Evolutionary conservation across 2,329 filamentous ascomycete genomes (phyloP).

Genomic region (Elsinoe fawcettii): DNA sequence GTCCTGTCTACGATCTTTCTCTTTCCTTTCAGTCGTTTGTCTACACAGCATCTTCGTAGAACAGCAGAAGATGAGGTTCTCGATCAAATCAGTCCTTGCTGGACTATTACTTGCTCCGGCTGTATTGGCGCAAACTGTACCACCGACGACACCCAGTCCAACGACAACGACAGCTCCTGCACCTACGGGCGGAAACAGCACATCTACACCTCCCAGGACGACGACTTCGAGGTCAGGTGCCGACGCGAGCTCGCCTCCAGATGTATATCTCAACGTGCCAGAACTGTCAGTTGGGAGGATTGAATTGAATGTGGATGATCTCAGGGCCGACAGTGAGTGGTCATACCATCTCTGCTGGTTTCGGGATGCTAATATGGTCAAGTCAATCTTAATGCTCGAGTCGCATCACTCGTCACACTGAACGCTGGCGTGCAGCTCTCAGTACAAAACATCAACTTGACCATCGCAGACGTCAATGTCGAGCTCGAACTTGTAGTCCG

Average conservation of each 20-base stretch:
- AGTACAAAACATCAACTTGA: slow-evolving; percentile 50
- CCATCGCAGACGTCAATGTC: slow-evolving; percentile 53
- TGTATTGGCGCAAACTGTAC: slow-evolving; percentile 14
- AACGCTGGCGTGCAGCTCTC: slow-evolving; percentile 44
- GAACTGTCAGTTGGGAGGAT: slow-evolving; percentile 52
- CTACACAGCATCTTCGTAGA: background rate
- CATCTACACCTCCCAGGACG: background rate
- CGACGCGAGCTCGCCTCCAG: slow-evolving; percentile 31
- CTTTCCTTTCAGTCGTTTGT: background rate
- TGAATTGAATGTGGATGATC: slow-evolving; percentile 52
- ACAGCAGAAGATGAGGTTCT: slow-evolving; percentile 10
- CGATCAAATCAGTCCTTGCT: slow-evolving; percentile 4
- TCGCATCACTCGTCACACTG: slow-evolving; percentile 50
- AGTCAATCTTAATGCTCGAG: slow-evolving; percentile 51
- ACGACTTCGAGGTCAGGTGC: slow-evolving; percentile 8
- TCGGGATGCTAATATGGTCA: slow-evolving; percentile 3
- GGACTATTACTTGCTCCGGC: background rate
- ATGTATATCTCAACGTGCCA: slow-evolving; percentile 52
- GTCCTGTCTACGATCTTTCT: background rate
- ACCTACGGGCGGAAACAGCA: slow-evolving; percentile 1
- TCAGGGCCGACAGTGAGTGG: slow-evolving; percentile 42
- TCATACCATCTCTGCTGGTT: background rate
- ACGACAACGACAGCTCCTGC: background rate
- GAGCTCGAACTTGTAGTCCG: slow-evolving; percentile 53
- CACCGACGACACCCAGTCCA: slow-evolving; percentile 17